Base-by-base conservation (phyloP, 345 rosid species). In the Lepidium africanum region DNA sequence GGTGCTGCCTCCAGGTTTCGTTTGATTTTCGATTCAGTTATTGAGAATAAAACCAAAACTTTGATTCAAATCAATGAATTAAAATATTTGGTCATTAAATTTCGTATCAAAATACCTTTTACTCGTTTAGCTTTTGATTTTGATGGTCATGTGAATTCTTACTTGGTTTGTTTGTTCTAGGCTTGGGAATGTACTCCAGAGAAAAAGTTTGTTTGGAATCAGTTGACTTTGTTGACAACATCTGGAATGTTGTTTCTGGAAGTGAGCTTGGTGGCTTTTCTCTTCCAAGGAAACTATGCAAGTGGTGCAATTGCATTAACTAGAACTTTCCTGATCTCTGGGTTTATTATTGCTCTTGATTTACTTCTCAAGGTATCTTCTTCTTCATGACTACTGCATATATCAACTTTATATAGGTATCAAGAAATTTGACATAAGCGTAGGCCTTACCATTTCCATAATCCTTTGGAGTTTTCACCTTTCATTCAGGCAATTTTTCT, bases 171-270 rank as follows among this genome's bases (percentile, higher is more conserved):
- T 15, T 33, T 71, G 53, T 16, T 46, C 21, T 77, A 90, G 98
- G 86, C 83, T 41, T 90, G 87, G 96, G 97, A 90, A 59, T 93
- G 98, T 78, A 71, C 81, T 77, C 66, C 91, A 65, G 90, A 87
- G 75, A 90, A 82, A 71, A 89, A 88, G 78, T 73, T 82, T 60
- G 62, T 71, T n/a, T 93, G 98, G 98, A 90, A 93, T 76, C 66
- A 88, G 27, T 65, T 90, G 25, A 90, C 96, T 46, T 71, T 90
- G 74, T 80, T 86, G 58, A 85, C 98, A 65, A 85, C 87, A 45
- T 85, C 96, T 36, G 98, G 97, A 73, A 90, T 90, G 97, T 67
- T 93, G 73, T 90, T 93, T 73, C 47, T 93, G 72, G 98, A 93
- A 88, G 87, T 90, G 67, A 93, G 98, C 82, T 81, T 93, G 89